phyloP scores from a whole-genome alignment of 768 basidiomycete genomes.

The Agaricus subrufescens region DNA sequence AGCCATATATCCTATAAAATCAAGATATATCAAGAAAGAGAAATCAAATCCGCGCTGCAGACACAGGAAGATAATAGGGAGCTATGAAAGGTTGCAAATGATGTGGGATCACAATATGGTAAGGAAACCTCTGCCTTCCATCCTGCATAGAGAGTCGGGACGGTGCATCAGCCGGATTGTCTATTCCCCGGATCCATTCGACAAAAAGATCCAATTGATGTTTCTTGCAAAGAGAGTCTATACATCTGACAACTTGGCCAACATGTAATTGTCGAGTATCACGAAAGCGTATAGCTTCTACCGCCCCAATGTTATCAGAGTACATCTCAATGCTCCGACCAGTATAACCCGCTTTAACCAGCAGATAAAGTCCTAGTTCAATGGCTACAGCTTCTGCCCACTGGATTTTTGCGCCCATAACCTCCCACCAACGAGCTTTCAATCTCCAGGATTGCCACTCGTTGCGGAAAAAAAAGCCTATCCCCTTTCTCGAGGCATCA shows the following conservation, averaged over 20 bases:
- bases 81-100: background rate
- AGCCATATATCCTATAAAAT: no score
- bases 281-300: conserved; percentile 24
- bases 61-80: no score
- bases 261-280: conserved; percentile 20
- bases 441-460: conserved; percentile 37
- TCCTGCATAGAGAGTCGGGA: conserved; percentile 10
- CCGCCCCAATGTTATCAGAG: conserved; percentile 37
- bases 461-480: conserved; percentile 30
- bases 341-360: conserved; percentile 18
- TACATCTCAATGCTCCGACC: conserved; percentile 24
- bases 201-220: conserved; percentile 19
- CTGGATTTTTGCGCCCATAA: conserved; percentile 26
- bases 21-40: no score
- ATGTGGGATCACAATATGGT: background rate
- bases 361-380: conserved; percentile 31
- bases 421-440: conserved; percentile 20
- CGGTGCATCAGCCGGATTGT: conserved; percentile 29
- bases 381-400: conserved; percentile 43
- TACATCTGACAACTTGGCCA: conserved; percentile 22
- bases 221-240: conserved; percentile 18
- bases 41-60: no score
- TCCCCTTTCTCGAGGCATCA: conserved; percentile 38
- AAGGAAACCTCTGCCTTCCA: conserved; percentile 9
- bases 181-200: conserved; percentile 24